These are phyloP conservation scores for Letharia columbiana DNA, from an alignment of 495 filamentous ascomycete genomes.

Conservation along the genomic window DNA sequence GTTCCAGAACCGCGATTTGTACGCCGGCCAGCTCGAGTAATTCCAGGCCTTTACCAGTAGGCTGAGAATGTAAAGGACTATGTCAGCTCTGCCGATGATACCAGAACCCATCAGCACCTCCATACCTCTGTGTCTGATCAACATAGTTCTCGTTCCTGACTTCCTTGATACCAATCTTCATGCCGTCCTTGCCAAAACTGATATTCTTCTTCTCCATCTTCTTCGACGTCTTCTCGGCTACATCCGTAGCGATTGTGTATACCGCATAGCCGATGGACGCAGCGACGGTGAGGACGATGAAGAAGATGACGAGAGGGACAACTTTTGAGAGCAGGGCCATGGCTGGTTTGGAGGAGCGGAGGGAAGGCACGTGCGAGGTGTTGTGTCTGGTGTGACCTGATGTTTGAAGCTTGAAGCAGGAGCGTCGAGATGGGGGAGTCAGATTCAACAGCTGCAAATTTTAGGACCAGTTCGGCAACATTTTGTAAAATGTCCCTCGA, in stretches of 20 bases:
- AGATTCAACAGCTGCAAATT: not conserved
- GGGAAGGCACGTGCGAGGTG: slow-evolving; percentile 6
- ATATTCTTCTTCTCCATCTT: slow-evolving; percentile 81
- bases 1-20: slow-evolving; percentile 52
- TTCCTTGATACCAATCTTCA: slow-evolving; percentile 74
- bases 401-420: not conserved
- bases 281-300: slow-evolving; percentile 52
- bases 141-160: slow-evolving; percentile 68
- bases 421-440: not conserved
- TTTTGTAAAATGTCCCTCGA: not conserved
- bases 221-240: slow-evolving; percentile 56
- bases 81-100: not conserved
- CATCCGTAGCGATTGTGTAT: slow-evolving; percentile 60
- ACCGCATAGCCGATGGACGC: slow-evolving; percentile 64
- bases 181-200: slow-evolving; percentile 70
- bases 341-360: not conserved
- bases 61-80: slow-evolving; percentile 27
- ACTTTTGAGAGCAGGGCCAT: slow-evolving; percentile 30
- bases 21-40: slow-evolving; percentile 49
- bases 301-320: slow-evolving; percentile 64
- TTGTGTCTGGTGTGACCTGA: not conserved
- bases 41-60: slow-evolving; percentile 75
- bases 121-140: slow-evolving; percentile 68
- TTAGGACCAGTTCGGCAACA: not conserved
- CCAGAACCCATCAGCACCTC: not conserved